These are phyloP conservation scores for Scalesia atractyloides DNA, from an alignment of 129 eudicot genomes.

Conservation along the genomic window DNA sequence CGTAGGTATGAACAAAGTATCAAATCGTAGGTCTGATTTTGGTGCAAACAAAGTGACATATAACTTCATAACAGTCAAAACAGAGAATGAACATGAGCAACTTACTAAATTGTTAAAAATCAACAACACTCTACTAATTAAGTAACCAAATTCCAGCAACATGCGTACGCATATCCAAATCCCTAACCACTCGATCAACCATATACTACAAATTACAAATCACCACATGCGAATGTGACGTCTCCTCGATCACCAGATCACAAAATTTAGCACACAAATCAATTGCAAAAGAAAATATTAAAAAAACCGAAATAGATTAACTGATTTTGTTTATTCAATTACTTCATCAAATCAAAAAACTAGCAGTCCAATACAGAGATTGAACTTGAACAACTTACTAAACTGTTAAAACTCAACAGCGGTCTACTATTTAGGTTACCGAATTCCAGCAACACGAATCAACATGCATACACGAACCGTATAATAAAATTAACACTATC, in stretches of 20 bases:
- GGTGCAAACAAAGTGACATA: neutral
- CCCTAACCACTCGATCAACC: too few species aligned
- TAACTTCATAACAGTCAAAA: neutral
- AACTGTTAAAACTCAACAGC: conserved; percentile 19
- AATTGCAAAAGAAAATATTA: too few species aligned
- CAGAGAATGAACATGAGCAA: conserved; percentile 21
- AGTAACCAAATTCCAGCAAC: neutral
- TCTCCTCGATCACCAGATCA: too few species aligned
- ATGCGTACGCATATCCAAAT: too few species aligned
- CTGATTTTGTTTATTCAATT: too few species aligned
- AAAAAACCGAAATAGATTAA: too few species aligned
- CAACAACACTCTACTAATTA: conserved; percentile 12
- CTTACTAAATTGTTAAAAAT: conserved; percentile 19
- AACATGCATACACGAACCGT: conserved; percentile 22
- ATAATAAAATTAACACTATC: too few species aligned
- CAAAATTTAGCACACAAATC: too few species aligned
- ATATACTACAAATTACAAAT: too few species aligned
- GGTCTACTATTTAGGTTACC: conserved; percentile 4
- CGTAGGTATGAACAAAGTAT: neutral
- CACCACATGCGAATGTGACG: too few species aligned
- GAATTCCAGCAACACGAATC: conserved; percentile 8
- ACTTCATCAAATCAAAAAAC: too few species aligned
- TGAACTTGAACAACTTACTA: conserved; percentile 18
- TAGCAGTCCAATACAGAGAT: conserved; percentile 9
- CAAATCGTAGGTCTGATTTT: neutral